Evolutionary conservation across 768 basidiomycete genomes (phyloP), one percentile per base, ranked within the genome.

Genomic region (Glaciozyma martinii): DNA sequence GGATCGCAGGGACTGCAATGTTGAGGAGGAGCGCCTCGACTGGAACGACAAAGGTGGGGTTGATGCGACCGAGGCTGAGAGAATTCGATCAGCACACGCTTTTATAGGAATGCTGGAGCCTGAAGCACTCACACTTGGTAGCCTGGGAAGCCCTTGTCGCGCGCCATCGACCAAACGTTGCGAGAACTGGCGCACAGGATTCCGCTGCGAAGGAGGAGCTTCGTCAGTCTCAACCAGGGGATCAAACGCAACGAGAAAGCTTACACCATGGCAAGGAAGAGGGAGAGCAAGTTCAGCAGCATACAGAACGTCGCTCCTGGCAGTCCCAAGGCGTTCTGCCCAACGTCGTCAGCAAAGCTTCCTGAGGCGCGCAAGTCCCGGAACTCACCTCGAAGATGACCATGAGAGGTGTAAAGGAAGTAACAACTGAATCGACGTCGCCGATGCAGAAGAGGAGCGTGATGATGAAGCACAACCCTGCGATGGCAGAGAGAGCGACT

Each of bases 151-250:
- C 65, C 68, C 10, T 40, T 33, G 54, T 70, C 68, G 3, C 68
- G 65, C 1, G 62, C 46, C 55, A 65, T 59, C 13, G 65, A 44
- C 46, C 56, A 66, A 1, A 66, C 66, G 1, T 62, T 63, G 1
- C 69, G 46, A 0, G 62, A 65, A 5, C 62, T 56, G 10, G 62
- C 65, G 42, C 50, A 49, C 15, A 66, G 30, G 58, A 70, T 66
- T 23, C 69, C 69, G 33, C 57, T 46, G 44, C 46, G n/a, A 2
- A 16, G 25, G 8, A 49, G 47, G 25, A 49, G 47, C 47, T 21
- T 49, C 19, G 16, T 49, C 25, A 27, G 25, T 15, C 25, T 49
- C 33, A 61, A 2, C 63, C 63, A n/a, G n/a, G n/a, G n/a, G 27
- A 5, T 33, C 33, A 5, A 33, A 5, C 33, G 10, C 33, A 33